phyloP scores from a whole-genome alignment of 768 basidiomycete genomes.

The Neoboletus subvelutipes region DNA sequence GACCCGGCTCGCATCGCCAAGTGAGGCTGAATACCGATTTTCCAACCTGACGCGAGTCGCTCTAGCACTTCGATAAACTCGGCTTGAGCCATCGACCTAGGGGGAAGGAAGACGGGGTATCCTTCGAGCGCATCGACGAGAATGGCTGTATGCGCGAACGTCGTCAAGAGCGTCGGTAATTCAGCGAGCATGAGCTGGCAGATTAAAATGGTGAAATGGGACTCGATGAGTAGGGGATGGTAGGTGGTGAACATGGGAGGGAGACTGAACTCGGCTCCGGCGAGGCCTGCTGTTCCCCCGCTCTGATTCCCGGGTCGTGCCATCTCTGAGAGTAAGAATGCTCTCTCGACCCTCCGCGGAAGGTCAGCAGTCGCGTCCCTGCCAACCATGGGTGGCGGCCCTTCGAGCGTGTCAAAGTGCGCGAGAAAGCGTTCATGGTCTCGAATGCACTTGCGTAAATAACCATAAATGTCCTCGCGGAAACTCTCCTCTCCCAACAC shows the following conservation, averaged over 20 bases:
- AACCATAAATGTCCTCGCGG: conserved; percentile 55
- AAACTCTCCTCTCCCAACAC: conserved; percentile 55
- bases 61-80: conserved; percentile 87
- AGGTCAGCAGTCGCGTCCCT: conserved; percentile 35
- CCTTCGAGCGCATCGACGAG: conserved; percentile 83
- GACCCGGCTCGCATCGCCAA: conserved; percentile 35
- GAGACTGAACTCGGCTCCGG: conserved; percentile 36
- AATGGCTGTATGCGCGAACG: conserved; percentile 63
- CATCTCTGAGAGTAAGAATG: conserved; percentile 67
- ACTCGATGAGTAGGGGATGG: conserved; percentile 86
- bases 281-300: conserved; percentile 32
- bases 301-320: conserved; percentile 60
- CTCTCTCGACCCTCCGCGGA: conserved; percentile 58
- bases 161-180: conserved; percentile 57
- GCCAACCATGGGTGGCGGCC: conserved; percentile 20
- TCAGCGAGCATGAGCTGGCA: conserved; percentile 78
- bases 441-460: conserved; percentile 73
- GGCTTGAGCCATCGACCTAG: conserved; percentile 86
- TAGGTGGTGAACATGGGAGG: conserved; percentile 82
- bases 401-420: conserved; percentile 78
- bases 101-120: conserved; percentile 84
- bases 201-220: conserved; percentile 78
- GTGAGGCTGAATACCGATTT: conserved; percentile 59
- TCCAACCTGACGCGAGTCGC: conserved; percentile 77
- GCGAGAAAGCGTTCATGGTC: conserved; percentile 84